Percentiles rank a stretch among this genome's conserved stretches.
Conservation (phyloP, 768 basidiomycete genomes). For the Clavaria fumosa region DNA sequence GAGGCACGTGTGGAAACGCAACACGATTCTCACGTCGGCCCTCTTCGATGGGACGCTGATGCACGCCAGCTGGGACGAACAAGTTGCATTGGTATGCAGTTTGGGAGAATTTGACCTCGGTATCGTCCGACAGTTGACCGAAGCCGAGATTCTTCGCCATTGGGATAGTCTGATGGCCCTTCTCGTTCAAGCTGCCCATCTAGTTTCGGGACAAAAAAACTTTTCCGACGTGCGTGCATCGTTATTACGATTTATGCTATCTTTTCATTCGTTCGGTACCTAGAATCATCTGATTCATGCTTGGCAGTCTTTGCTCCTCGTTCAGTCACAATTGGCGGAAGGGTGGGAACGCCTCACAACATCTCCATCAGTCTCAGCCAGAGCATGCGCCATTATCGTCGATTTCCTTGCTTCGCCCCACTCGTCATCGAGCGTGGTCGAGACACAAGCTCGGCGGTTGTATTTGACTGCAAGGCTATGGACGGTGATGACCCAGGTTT, state of each 20-base stretch:
- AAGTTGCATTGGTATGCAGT: constrained; percentile 16
- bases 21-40: constrained; percentile 16
- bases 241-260: neutral
- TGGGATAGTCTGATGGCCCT: constrained; percentile 24
- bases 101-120: constrained; percentile 14
- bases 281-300: constrained; percentile 26
- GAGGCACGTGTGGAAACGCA: constrained; percentile 6
- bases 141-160: constrained; percentile 23
- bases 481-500: constrained; percentile 35
- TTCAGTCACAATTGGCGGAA: constrained; percentile 28
- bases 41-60: constrained; percentile 32
- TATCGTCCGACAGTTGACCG: constrained; percentile 20
- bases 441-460: constrained; percentile 25
- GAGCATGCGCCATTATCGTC: constrained; percentile 21
- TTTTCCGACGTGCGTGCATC: constrained; percentile 7
- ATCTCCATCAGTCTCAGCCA: constrained; percentile 16
- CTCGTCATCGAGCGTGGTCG: neutral
- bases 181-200: constrained; percentile 21
- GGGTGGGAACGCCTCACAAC: constrained; percentile 22
- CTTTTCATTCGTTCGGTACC: neutral
- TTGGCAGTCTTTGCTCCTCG: constrained; percentile 46
- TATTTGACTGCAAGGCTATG: constrained; percentile 31
- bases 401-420: constrained; percentile 20
- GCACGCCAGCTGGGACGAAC: constrained; percentile 12
- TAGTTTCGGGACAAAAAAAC: constrained; percentile 2